Evolutionary conservation across 305 asterid species (phyloP).

Genomic region (Fraxinus platypoda): DNA sequence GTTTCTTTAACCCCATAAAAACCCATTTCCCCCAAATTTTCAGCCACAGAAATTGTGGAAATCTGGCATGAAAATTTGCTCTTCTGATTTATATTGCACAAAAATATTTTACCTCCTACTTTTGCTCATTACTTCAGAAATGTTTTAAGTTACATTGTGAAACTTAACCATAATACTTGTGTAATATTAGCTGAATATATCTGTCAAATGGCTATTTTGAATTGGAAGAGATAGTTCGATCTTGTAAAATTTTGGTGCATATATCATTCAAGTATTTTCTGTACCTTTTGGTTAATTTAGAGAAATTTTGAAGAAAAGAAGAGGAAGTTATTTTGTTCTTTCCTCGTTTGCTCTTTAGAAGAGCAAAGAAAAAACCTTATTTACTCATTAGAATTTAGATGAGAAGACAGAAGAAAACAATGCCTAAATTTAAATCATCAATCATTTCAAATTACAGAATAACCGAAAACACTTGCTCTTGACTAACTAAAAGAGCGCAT

Average conservation of each 20-base stretch:
- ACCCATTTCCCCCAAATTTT: background rate
- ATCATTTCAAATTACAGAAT: background rate
- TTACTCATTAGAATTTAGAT: background rate
- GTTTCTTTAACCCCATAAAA: background rate
- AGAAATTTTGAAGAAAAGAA: background rate
- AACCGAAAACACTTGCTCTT: background rate
- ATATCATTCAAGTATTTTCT: background rate
- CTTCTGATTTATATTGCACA: background rate
- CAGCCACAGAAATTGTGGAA: background rate
- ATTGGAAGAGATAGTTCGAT: constrained; percentile 1
- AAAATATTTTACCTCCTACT: background rate
- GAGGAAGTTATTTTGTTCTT: background rate
- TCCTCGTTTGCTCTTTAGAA: background rate
- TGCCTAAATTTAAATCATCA: background rate
- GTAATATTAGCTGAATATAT: background rate
- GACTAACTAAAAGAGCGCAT: background rate
- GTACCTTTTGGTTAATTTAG: background rate
- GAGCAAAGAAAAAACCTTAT: background rate
- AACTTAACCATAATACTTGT: background rate
- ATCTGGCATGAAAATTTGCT: background rate
- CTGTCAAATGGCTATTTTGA: constrained; percentile 7
- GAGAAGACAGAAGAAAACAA: background rate
- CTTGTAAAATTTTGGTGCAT: constrained; percentile 4
- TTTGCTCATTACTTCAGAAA: background rate
- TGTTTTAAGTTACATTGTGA: background rate